Conservation (phyloP, 139 green algal species). For the Micromonas pusilla region DNA sequence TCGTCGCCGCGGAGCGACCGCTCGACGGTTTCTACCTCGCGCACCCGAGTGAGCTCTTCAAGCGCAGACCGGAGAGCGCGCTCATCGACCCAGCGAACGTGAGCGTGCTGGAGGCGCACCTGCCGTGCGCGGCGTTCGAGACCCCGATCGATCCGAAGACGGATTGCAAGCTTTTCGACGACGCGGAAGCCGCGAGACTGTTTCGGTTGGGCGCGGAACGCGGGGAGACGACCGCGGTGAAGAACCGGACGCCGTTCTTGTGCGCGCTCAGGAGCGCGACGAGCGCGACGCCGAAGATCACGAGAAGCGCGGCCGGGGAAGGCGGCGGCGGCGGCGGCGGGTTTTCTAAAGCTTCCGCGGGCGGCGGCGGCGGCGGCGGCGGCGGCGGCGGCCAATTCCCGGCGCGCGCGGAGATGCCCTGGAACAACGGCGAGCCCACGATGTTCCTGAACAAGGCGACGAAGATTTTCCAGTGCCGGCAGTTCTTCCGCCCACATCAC, state of each 20-base stretch:
- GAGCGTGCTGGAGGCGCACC: slow-evolving; percentile 66
- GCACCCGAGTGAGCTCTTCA: slow-evolving; percentile 69
- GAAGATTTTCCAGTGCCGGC: background rate
- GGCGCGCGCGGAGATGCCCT: background rate
- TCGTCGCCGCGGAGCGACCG: slow-evolving; percentile 80
- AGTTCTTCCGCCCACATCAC: background rate
- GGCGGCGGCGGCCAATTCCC: background rate
- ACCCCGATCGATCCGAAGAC: background rate
- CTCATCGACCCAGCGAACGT: slow-evolving; percentile 64
- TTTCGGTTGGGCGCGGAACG: too few species aligned
- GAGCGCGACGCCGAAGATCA: background rate
- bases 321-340: too few species aligned
- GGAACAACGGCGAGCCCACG: background rate
- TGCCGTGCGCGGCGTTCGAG: slow-evolving; percentile 63
- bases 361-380: too few species aligned
- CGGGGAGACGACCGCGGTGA: background rate
- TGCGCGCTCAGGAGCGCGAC: background rate
- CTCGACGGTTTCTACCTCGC: slow-evolving; percentile 67
- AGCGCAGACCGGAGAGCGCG: slow-evolving; percentile 61
- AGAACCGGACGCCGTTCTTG: background rate
- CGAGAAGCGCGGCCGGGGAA: background rate
- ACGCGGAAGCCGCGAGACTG: background rate
- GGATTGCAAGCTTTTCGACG: background rate
- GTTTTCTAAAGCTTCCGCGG: too few species aligned
- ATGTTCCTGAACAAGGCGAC: background rate